Base-by-base conservation (phyloP, 2,329 filamentous ascomycete species). In the Daldinia eschscholtzii region DNA sequence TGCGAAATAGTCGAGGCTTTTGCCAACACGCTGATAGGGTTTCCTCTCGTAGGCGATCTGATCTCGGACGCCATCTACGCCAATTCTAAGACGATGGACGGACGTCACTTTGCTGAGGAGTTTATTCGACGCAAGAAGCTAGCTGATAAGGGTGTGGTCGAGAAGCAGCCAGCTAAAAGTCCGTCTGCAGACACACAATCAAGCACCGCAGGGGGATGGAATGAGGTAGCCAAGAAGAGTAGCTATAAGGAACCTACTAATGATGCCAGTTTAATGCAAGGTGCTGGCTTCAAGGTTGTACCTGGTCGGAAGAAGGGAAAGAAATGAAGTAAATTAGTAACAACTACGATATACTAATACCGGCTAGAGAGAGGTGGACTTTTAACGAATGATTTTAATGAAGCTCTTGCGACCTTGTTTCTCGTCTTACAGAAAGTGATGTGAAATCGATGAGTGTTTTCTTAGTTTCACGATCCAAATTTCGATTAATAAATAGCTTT, bases 221-320 rank as follows among this genome's bases (percentile, higher is more conserved):
- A 87, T 74, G 96, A 98, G 82, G 96, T 99, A 59, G 96, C 96
- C 1, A 98, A 98, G 90, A 98, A 98, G 86, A 92, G 92, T 56
- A 81, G 83, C 61, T 82, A 83, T 56, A 84, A 83, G 68, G 86
- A 86, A 35, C 79, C 83, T 55, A 80, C 82, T 74, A 78, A 79
- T 78, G 74, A 84, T 81, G 73, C 82, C 50, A 75, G 80, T 10
- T 75, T 80, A 6, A 78, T 81, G n/a, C 79, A 82, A 48, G 87
- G 85, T 26, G 86, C 91, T 9, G 88, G 88, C 57, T 98, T 98
- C 84, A 96, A 96, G 85, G 93, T 98, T 60, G 95, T 98, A 10
- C 89, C 93, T 13, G 88, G 91, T 70, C 94, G 96, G 81, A 98
- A 98, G 89, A 97, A 97, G 88, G 89, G 91, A 78, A 91, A 92